Base-by-base conservation (phyloP, 108 stramenopile species). In the Skeletonema potamos region DNA sequence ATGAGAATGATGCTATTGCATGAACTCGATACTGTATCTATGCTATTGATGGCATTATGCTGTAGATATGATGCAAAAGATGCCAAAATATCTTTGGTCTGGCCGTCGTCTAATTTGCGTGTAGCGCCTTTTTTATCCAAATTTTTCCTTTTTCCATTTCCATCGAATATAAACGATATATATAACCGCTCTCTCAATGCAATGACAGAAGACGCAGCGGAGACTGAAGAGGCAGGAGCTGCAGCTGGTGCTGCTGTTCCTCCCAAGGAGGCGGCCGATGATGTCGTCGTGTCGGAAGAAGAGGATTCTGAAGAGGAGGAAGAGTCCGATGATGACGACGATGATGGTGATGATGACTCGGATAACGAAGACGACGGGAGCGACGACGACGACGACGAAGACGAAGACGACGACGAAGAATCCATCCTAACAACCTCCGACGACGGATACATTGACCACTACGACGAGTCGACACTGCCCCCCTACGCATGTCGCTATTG, bases 401-500 rank as follows among this genome's bases (percentile, higher is more conserved):
- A 81, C 13, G 76, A 72, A 6, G 81, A 74, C 24, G 78, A 81
- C 41, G 86, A 88, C 3, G 75, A 76, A 33, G 78, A 74, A 15
- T 82, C 76, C 24, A 36, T 79, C 29, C 66, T 78, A 27, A 68
- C 76, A n/a, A 70, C 73, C 64, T 70, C 70, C 13, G 87, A 87
- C 56, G 81, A 83, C 13, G 87, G 81, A 62, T 72, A 82, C 60
- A 36, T 84, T 11, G 92, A 90, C 74, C 92, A 88, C 41, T 94
- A 92, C 80, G 92, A 91, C 46, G 91, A 91, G 57, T 75, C 77
- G 6, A 84, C 82, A 4, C 62, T 94, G 20, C 96, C 95, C 8
- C 92, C 93, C 54, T 95, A 93, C 72, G 86, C 96, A 26, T 98
- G 98, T 79, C 81, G 85, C 8, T 99, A 97, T 77, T 99, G 99